Percentiles rank a stretch among this genome's conserved stretches.
Conservation (phyloP, 1,284 basidiomycete species). For the Cystodermella granulosa region DNA sequence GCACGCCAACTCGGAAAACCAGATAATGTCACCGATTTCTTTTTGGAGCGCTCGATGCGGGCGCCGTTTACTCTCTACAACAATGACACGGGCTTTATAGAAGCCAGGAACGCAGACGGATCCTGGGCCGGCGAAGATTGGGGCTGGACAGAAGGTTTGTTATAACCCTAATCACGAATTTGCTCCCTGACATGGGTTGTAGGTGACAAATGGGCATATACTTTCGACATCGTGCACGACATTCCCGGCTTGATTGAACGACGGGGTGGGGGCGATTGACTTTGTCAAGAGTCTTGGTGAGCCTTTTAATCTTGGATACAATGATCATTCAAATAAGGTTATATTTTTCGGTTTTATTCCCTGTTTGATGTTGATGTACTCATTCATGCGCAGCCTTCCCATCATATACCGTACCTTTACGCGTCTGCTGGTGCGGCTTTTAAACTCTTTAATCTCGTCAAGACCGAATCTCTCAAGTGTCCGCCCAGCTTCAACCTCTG, state of each 20-base stretch:
- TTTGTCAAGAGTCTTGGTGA: constrained; percentile 70
- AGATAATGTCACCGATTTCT: constrained; percentile 44
- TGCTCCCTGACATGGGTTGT: background rate
- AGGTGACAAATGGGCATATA: constrained; percentile 79
- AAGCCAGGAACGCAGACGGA: constrained; percentile 66
- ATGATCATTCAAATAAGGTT: constrained; percentile 80
- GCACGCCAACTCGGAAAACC: constrained; percentile 52
- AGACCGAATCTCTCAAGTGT: too few relatives aligned
- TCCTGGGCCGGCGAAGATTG: constrained; percentile 65
- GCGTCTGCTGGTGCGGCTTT: constrained; percentile 63
- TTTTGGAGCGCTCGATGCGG: constrained; percentile 52
- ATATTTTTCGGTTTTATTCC: constrained; percentile 6
- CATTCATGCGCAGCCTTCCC: constrained; percentile 53
- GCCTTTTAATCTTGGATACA: constrained; percentile 77
- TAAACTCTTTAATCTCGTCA: too few relatives aligned
- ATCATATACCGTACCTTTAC: constrained; percentile 82
- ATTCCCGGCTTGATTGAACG: constrained; percentile 58
- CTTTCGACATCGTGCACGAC: constrained; percentile 73
- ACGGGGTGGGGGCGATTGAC: constrained; percentile 54
- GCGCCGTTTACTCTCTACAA: constrained; percentile 70
- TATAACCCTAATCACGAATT: too few relatives aligned
- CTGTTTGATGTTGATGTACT: background rate
- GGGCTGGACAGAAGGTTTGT: constrained; percentile 76
- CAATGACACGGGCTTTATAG: constrained; percentile 71
- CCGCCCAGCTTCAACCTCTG: too few relatives aligned